Evolutionary conservation across 2,329 filamentous ascomycete genomes (phyloP).

Genomic region (Amesomyces nigricolor): DNA sequence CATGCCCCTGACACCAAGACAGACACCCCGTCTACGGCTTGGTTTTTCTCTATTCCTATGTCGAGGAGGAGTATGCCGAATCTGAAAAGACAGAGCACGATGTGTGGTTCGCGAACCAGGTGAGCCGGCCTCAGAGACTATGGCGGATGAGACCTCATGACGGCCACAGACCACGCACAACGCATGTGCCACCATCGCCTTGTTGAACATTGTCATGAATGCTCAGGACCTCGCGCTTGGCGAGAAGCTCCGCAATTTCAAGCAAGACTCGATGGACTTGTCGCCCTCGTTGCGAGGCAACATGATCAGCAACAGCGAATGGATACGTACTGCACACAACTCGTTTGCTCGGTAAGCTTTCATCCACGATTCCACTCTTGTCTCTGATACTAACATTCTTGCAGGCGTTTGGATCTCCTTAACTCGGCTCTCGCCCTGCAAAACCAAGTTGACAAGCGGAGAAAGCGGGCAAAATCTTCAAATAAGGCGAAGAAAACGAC

Average conservation of each 20-base stretch:
- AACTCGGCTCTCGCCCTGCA: slow-evolving; percentile 62
- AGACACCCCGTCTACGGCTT: slow-evolving; percentile 74
- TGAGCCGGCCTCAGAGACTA: slow-evolving; percentile 31
- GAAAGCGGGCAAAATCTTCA: slow-evolving; percentile 18
- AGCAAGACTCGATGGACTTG: slow-evolving; percentile 61
- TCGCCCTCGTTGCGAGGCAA: slow-evolving; percentile 70
- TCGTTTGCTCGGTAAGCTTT: slow-evolving; percentile 64
- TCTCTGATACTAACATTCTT: slow-evolving; percentile 3
- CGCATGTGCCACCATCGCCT: slow-evolving; percentile 84
- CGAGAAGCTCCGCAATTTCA: slow-evolving; percentile 65
- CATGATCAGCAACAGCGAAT: slow-evolving; percentile 65
- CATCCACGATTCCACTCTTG: neutral
- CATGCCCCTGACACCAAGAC: slow-evolving; percentile 2
- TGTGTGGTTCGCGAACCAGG: slow-evolving; percentile 94
- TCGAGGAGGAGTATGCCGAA: slow-evolving; percentile 47
- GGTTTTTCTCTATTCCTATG: slow-evolving; percentile 79
- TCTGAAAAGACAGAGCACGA: slow-evolving; percentile 52
- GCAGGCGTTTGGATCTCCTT: slow-evolving; percentile 68
- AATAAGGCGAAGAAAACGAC: neutral
- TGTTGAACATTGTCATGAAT: slow-evolving; percentile 94
- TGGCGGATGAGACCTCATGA: neutral
- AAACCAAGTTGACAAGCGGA: slow-evolving; percentile 46
- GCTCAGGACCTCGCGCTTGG: slow-evolving; percentile 61
- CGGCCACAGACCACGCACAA: slow-evolving; percentile 65
- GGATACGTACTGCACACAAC: slow-evolving; percentile 79